Evolutionary conservation across 163 green algal species (phyloP).

Genomic region (Chloromonas sp.): DNA sequence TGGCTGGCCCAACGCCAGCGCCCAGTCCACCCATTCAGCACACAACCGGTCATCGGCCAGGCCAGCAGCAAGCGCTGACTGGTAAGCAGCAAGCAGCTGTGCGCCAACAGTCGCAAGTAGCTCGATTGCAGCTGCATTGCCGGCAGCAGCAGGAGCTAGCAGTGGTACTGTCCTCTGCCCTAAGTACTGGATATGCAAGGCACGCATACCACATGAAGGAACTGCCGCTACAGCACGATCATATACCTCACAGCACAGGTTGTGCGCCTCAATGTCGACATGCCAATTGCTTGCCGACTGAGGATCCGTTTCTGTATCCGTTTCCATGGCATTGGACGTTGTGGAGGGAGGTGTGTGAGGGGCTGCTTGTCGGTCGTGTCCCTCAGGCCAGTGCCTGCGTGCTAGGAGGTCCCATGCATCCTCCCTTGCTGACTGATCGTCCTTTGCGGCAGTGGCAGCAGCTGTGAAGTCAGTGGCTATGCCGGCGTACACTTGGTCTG

Average conservation of each 20-base stretch:
- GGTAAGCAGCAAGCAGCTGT: slow-evolving; percentile 22
- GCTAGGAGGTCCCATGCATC: slow-evolving; percentile 49
- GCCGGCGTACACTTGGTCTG: slow-evolving; percentile 37
- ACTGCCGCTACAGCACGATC: neutral
- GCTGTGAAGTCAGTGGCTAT: slow-evolving; percentile 38
- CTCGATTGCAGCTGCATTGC: slow-evolving; percentile 7
- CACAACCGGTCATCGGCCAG: neutral
- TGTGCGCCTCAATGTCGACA: neutral
- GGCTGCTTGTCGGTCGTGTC: neutral
- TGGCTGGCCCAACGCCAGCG: slow-evolving; percentile 16
- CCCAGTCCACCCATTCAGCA: slow-evolving; percentile 16
- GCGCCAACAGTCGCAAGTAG: slow-evolving; percentile 11
- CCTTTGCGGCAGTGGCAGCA: too few relatives aligned
- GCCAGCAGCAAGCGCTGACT: slow-evolving; percentile 1
- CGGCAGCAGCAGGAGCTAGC: neutral
- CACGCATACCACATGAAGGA: slow-evolving; percentile 9
- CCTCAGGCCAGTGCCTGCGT: slow-evolving; percentile 7
- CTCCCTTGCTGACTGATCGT: neutral
- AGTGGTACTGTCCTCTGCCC: neutral
- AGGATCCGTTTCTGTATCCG: neutral
- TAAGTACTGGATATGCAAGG: slow-evolving; percentile 7
- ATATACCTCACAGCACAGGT: slow-evolving; percentile 13
- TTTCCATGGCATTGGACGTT: neutral
- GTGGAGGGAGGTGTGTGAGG: neutral
- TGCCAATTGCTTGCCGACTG: neutral